These are phyloP conservation scores for Boletus sp. DNA, from an alignment of 768 basidiomycete genomes.

Conservation along the genomic window DNA sequence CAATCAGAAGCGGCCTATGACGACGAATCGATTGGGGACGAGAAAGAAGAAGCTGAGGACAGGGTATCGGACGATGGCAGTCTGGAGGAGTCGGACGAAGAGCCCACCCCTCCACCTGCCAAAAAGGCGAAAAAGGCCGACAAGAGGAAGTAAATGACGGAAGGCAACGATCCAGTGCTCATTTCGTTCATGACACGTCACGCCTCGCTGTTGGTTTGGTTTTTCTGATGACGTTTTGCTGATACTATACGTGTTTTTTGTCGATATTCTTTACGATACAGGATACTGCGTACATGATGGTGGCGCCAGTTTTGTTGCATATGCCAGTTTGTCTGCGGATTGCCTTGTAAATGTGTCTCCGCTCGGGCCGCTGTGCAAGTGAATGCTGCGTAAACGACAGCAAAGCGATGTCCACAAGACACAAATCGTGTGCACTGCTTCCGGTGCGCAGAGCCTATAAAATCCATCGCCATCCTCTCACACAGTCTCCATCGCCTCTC, in stretches of 20 bases:
- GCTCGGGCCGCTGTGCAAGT: conserved; percentile 13
- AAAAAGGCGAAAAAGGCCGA: conserved; percentile 30
- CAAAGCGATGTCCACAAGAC: conserved; percentile 33
- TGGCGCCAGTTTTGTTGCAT: background rate
- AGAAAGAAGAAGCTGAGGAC: conserved; percentile 14
- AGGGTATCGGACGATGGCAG: conserved; percentile 22
- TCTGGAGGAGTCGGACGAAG: conserved; percentile 27
- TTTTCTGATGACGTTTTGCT: conserved; percentile 7
- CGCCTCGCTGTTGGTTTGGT: conserved; percentile 1
- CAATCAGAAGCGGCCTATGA: conserved; percentile 29
- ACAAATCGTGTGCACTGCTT: conserved; percentile 18
- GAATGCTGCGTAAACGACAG: conserved; percentile 26
- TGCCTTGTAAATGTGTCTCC: conserved; percentile 6
- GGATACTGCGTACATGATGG: background rate
- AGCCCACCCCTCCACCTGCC: conserved; percentile 27
- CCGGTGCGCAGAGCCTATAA: conserved; percentile 18
- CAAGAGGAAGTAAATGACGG: conserved; percentile 22
- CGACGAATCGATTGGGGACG: conserved; percentile 26
- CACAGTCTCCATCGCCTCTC: conserved; percentile 12
- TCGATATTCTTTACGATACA: conserved; percentile 29
- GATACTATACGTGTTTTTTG: conserved; percentile 27
- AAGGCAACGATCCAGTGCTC: conserved; percentile 4
- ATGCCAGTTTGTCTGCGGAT: background rate
- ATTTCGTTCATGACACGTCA: conserved; percentile 6
- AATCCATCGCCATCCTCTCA: conserved; percentile 20